phyloP scores from a whole-genome alignment of 805 yeast genomes.

The Komagataella kurtzmanii region DNA sequence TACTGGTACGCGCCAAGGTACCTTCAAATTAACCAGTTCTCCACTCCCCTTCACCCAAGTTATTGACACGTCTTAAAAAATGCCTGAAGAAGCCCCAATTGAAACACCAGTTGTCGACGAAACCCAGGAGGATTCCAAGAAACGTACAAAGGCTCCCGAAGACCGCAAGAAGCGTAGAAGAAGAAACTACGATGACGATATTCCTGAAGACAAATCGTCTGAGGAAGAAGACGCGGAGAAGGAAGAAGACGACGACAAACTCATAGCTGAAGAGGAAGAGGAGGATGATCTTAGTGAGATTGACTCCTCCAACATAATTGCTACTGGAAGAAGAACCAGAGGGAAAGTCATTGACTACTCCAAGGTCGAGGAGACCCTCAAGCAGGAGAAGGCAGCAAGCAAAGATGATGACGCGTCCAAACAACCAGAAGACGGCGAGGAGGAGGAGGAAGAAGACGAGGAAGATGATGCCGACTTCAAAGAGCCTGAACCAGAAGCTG shows the following conservation, averaged over 20 bases:
- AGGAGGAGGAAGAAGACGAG: constrained; percentile 26
- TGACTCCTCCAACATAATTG: constrained; percentile 71
- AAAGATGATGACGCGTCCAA: constrained; percentile 16
- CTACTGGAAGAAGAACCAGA: constrained; percentile 81
- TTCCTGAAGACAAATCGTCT: constrained; percentile 29
- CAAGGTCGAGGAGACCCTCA: constrained; percentile 65
- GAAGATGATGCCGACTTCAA: constrained; percentile 17
- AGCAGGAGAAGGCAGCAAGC: constrained; percentile 25
- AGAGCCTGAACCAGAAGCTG: not conserved
- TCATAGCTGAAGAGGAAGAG: constrained; percentile 49
- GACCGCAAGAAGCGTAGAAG: constrained; percentile 39
- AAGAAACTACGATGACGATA: constrained; percentile 44
- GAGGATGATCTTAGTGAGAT: constrained; percentile 75
- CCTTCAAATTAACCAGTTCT: not conserved
- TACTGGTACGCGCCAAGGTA: not conserved
- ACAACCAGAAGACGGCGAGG: constrained; percentile 27
- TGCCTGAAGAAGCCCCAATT: constrained; percentile 4
- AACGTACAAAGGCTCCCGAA: constrained; percentile 5
- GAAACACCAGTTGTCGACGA: constrained; percentile 9
- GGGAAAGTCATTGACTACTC: constrained; percentile 79
- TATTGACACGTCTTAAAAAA: not conserved
- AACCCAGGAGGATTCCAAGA: constrained; percentile 8
- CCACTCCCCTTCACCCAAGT: not conserved
- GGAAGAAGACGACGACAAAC: constrained; percentile 36
- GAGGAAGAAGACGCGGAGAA: constrained; percentile 24